Conservation (phyloP, 1,284 basidiomycete species). For the Papiliotrema laurentii region DNA sequence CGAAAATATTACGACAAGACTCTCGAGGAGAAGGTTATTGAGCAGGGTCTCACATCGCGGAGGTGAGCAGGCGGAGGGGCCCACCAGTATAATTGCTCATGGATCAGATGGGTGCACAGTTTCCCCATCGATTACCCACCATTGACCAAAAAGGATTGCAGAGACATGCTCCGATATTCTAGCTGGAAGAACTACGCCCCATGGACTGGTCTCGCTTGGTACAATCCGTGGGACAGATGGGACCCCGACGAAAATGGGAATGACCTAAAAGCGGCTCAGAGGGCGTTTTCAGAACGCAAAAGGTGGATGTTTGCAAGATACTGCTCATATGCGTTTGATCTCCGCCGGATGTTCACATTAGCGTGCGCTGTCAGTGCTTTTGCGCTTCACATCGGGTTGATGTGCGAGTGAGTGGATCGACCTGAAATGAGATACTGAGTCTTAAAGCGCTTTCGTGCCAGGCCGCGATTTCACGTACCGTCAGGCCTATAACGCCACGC, state of each 20-base stretch:
- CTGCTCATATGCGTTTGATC: constrained; percentile 18
- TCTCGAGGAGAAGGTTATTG: not conserved
- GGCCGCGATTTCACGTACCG: constrained; percentile 7
- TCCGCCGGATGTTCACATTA: constrained; percentile 13
- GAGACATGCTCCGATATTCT: not conserved
- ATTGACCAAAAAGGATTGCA: not conserved
- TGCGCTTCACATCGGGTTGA: constrained; percentile 15
- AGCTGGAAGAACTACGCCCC: constrained; percentile 1
- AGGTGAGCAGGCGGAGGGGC: not conserved
- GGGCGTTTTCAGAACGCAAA: not conserved
- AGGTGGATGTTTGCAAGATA: constrained; percentile 2
- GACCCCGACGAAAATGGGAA: not conserved
- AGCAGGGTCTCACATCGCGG: not conserved
- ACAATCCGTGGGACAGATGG: constrained; percentile 2
- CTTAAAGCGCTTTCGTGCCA: not conserved
- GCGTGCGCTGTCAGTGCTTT: constrained; percentile 10
- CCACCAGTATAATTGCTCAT: not conserved
- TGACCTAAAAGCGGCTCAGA: not conserved
- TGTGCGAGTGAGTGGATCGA: constrained; percentile 16
- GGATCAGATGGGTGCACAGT: not conserved
- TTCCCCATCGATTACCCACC: not conserved
- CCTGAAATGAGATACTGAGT: not conserved
- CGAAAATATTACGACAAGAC: constrained; percentile 4
- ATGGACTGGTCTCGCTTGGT: not conserved
- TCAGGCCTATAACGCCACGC: constrained; percentile 13